Evolutionary conservation across 2,329 filamentous ascomycete species (phyloP), one percentile per base, ranked within the genome.

Genomic region (Trichoderma koningiopsis): DNA sequence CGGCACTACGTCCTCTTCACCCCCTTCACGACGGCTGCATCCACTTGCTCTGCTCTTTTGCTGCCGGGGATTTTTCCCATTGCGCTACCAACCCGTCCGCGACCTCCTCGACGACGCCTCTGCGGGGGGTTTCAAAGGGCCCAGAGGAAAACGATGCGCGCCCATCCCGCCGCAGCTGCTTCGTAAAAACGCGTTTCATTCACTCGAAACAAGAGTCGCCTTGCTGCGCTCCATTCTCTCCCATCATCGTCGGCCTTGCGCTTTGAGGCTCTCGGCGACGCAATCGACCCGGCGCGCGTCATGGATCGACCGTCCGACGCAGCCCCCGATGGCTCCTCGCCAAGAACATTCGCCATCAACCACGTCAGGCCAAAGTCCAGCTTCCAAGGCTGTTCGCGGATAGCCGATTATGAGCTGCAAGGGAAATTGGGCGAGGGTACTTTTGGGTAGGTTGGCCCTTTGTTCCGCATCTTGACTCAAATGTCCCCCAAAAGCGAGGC

Each of bases 391-490:
- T 97, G 95, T 83, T 96, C 94, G 60, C 89, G 88, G 76, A 94
- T 96, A 73, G 83, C 84, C 74, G 91, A 94, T 73, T 96, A 96
- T 79, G 92, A 94, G 74, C 83, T 96, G 47, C 82, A 92, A 73
- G 89, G 89, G 64, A 96, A 96, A 81, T 87, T 99, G 68, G 95
- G 95, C 74, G 95, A 98, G 79, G 95, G 95, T 71, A 98, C 95
- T 27, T 98, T 98, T 82, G 95, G 95, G 90, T 92, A 82, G 74
- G 77, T 61, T 37, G 40, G 55, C 27, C 60, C 60, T 49, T 47
- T 59, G n/a, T 35, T 59, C 33, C 14, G 11, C 16, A 16, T 24
- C n/a, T 58, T 16, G n/a, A 10, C 13, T 8, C 33, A 67, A 19
- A 7, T 10, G 19, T 49, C n/a, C 40, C 40, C 14, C 1, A n/a